phyloP scores from a whole-genome alignment of 768 basidiomycete species.

The Clavaria fumosa region DNA sequence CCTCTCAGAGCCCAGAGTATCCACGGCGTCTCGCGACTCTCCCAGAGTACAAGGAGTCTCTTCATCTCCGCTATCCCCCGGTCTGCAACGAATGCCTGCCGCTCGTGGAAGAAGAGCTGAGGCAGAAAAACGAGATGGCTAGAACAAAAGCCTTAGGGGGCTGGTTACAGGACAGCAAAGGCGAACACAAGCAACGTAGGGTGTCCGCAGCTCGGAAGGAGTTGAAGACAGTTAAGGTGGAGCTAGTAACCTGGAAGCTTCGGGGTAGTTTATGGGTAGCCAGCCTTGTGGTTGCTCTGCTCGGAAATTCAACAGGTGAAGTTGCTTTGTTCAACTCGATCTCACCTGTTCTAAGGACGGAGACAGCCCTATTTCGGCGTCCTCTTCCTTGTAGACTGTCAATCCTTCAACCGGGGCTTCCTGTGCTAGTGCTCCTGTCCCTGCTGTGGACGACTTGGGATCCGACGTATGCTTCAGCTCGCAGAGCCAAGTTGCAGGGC shows the following conservation, averaged over 20 bases:
- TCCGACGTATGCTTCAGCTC: slow-evolving; percentile 54
- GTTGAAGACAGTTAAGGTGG: slow-evolving; percentile 28
- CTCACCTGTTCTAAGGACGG: neutral
- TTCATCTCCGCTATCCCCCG: slow-evolving; percentile 75
- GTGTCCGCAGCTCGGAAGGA: slow-evolving; percentile 26
- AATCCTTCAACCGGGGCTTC: slow-evolving; percentile 27
- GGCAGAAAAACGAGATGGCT: slow-evolving; percentile 68
- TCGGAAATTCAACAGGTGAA: slow-evolving; percentile 34
- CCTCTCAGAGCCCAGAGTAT: slow-evolving; percentile 56
- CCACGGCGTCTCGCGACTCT: slow-evolving; percentile 42
- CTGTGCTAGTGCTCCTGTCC: slow-evolving; percentile 38
- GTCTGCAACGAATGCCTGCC: slow-evolving; percentile 67
- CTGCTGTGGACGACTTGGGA: slow-evolving; percentile 78
- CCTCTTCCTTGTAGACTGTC: slow-evolving; percentile 16
- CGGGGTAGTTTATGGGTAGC: slow-evolving; percentile 53
- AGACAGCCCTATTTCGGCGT: slow-evolving; percentile 21
- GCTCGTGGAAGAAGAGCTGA: slow-evolving; percentile 69
- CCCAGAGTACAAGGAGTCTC: slow-evolving; percentile 55
- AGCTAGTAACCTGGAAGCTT: slow-evolving; percentile 50
- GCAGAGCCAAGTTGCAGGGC: slow-evolving; percentile 50
- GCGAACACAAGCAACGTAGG: slow-evolving; percentile 38
- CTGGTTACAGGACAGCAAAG: slow-evolving; percentile 50
- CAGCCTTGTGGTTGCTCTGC: slow-evolving; percentile 28
- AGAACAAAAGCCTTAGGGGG: slow-evolving; percentile 60
- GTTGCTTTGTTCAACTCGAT: slow-evolving; percentile 2